These are phyloP conservation scores for Iris macrosiphon DNA, from an alignment of 106 monocot species.

Conservation along the genomic window DNA sequence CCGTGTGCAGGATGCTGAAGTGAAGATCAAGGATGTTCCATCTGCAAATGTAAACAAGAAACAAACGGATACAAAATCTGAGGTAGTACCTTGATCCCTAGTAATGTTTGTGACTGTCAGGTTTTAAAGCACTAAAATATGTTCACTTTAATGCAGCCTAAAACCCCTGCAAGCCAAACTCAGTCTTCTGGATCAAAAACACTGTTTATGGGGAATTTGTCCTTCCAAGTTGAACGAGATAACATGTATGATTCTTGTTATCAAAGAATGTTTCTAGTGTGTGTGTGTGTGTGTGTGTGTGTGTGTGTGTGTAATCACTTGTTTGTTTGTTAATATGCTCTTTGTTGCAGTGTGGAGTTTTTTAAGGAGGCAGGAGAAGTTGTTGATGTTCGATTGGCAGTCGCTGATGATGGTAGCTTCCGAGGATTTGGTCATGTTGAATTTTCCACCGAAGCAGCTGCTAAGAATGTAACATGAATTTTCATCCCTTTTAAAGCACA, in stretches of 20 bases:
- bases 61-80: constrained; percentile 11
- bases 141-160: constrained; percentile 29
- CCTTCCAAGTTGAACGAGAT: constrained; percentile 38
- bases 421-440: constrained; percentile 90
- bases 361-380: constrained; percentile 76
- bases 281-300: neutral
- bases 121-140: neutral
- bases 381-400: constrained; percentile 56
- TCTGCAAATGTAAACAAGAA: constrained; percentile 4
- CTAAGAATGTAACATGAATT: constrained; percentile 47
- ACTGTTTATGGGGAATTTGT: constrained; percentile 72
- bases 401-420: constrained; percentile 45
- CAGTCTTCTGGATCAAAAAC: constrained; percentile 44
- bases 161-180: constrained; percentile 35
- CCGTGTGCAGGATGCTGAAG: constrained; percentile 28
- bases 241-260: constrained; percentile 43
- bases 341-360: constrained; percentile 50
- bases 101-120: neutral
- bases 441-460: constrained; percentile 62
- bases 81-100: constrained; percentile 15
- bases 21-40: constrained; percentile 49
- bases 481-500: neutral
- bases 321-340: neutral
- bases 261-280: neutral
- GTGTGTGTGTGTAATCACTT: neutral